Base-by-base conservation (phyloP, 1,139 yeast genomes). In the Candida sp. region DNA sequence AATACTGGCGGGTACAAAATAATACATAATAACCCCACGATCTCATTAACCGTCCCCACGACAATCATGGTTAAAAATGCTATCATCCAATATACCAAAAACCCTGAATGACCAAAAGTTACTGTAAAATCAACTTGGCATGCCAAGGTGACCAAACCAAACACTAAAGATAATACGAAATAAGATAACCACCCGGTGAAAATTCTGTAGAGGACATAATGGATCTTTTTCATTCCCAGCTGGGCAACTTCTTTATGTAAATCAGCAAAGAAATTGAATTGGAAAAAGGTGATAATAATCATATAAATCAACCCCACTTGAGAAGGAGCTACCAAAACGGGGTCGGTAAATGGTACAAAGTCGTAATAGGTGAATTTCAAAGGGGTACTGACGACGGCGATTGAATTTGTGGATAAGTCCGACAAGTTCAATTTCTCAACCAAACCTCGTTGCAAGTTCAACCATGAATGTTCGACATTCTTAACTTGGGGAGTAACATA, bases 231-330 rank as follows among this genome's bases (percentile, higher is more conserved):
- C 9, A 73, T 47, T 3, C 64, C 63, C 34, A 60, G 49, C 41
- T 50, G 49, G 3, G 77, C 66, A 41, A 84, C 70, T 30, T 68
- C 58, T 47, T 62, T 63, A 57, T 85, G 87, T 29, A 80, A 58
- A 4, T 77, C 78, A 21, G 68, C 70, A 57, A 82, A 82, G 57
- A 84, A 73, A 46, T 79, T 76, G 54, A 83, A 74, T 49, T 79
- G 81, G 61, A 72, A 65, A 47, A 73, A 68, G 11, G 95, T 81
- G 44, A 87, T 64, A 60, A 88, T 82, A 51, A 88, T 77, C 58
- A 84, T 70, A 61, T 81, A 87, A 61, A 88, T 85, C 45, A 85
- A 70, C 40, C 96, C 96, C 50, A 87, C 83, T 59, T 84, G 88
- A 5, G 81, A 61, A 2, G 91, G 88, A 1, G 88, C 89, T 21